phyloP scores from a whole-genome alignment of 768 basidiomycete species.

The Stropharia rugosoannulata region DNA sequence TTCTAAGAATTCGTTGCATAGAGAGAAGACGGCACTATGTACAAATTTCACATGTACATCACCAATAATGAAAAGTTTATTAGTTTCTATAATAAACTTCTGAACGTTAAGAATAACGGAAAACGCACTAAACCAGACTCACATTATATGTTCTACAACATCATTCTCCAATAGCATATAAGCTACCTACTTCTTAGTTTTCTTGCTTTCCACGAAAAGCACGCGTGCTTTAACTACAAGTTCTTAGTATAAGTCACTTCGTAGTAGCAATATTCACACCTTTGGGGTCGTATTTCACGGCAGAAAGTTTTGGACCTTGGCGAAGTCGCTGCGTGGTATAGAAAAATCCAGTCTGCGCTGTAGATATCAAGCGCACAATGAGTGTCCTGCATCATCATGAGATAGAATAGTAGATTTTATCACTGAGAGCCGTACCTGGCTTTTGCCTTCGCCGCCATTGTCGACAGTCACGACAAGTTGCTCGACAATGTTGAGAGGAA shows the following conservation, averaged over 20 bases:
- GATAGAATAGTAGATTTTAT: not conserved
- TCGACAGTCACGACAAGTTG: constrained; percentile 7
- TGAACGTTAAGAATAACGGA: not conserved
- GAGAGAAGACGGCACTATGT: no score
- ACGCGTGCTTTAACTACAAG: constrained; percentile 64
- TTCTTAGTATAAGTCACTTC: not conserved
- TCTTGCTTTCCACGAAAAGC: constrained; percentile 77
- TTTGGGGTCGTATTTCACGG: constrained; percentile 90
- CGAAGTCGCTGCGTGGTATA: constrained; percentile 82
- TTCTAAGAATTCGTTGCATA: not conserved
- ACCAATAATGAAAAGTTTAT: not conserved
- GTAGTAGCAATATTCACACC: constrained; percentile 44
- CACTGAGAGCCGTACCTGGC: constrained; percentile 41
- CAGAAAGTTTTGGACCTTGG: constrained; percentile 73
- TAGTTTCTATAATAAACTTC: not conserved
- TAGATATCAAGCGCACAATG: constrained; percentile 86
- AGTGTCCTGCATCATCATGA: constrained; percentile 54
- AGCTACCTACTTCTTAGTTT: constrained; percentile 52
- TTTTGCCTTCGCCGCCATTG: constrained; percentile 66
- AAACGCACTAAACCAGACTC: not conserved
- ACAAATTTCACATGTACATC: not conserved
- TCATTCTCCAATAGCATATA: not conserved
- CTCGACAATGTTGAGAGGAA: not conserved
- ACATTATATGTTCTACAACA: not conserved
- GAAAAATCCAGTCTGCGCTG: constrained; percentile 90